Conservation (phyloP, 192 early-diverging fungal genomes). For the Spizellomyces sp. region DNA sequence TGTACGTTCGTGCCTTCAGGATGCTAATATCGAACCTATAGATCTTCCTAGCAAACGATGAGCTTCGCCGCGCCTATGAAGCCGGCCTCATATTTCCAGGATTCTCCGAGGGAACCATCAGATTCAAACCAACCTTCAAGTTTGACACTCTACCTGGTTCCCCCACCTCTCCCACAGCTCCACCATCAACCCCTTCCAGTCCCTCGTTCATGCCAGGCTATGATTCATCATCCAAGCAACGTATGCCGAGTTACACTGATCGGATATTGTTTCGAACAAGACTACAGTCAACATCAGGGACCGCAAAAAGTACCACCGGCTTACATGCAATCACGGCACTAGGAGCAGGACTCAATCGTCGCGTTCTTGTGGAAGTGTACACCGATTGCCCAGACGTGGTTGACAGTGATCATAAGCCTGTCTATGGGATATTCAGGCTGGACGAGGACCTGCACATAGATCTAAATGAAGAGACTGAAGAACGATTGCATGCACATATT, state of each 20-base stretch:
- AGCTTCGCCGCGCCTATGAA: conserved; percentile 6
- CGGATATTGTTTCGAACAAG: conserved; percentile 79
- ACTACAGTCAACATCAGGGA: conserved; percentile 12
- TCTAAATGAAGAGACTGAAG: too few relatives aligned
- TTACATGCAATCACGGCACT: conserved; percentile 30
- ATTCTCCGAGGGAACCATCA: conserved; percentile 77
- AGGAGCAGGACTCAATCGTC: conserved; percentile 17
- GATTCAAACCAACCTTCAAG: conserved; percentile 92
- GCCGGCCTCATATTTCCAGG: conserved; percentile 69
- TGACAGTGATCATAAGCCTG: conserved; percentile 90
- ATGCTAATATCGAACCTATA: background rate
- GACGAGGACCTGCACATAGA: background rate
- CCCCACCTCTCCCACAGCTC: background rate
- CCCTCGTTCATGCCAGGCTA: conserved; percentile 62
- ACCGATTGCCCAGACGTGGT: conserved; percentile 56
- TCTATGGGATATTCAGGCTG: conserved; percentile 34
- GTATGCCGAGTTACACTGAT: conserved; percentile 93
- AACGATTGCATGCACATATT: too few relatives aligned
- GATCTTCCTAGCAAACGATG: conserved; percentile 11
- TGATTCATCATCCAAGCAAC: conserved; percentile 62
- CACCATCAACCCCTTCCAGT: conserved; percentile 2
- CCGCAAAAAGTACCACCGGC: background rate
- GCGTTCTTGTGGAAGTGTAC: conserved; percentile 54
- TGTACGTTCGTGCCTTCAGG: conserved; percentile 61
- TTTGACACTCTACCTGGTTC: conserved; percentile 53